Evolutionary conservation across 2,329 filamentous ascomycete genomes (phyloP).

Genomic region (Fusarium sp.): DNA sequence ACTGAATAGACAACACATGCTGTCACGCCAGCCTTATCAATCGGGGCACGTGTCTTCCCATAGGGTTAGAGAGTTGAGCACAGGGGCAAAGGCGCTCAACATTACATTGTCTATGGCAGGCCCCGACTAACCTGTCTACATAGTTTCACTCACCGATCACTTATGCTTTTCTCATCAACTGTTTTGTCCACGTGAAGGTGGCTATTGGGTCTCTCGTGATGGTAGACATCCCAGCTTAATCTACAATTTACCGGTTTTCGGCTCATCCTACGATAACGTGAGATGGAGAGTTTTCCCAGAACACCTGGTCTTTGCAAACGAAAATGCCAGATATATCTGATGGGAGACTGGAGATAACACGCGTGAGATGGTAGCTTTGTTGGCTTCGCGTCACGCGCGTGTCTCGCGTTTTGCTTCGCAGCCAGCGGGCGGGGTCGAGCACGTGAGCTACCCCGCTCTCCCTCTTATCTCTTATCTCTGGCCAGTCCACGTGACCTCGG

Average conservation of each 20-base stretch:
- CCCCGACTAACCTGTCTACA: neutral
- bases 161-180: neutral
- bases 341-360: neutral
- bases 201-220: neutral
- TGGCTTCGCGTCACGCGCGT: neutral
- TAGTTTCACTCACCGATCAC: neutral
- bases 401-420: neutral
- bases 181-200: no score
- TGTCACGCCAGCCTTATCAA: neutral
- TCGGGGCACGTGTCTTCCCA: neutral
- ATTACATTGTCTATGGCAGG: neutral
- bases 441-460: neutral
- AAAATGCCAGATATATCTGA: no score
- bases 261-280: neutral
- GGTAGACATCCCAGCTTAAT: neutral
- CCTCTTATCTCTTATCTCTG: no score
- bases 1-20: neutral
- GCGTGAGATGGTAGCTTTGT: neutral
- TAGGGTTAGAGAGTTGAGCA: neutral
- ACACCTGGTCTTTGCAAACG: neutral
- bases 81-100: neutral
- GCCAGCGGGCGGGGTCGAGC: neutral
- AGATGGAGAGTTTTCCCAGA: neutral
- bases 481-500: neutral
- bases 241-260: neutral